Evolutionary conservation across 305 asterid species (phyloP).

Genomic region (Plantago coronopus): DNA sequence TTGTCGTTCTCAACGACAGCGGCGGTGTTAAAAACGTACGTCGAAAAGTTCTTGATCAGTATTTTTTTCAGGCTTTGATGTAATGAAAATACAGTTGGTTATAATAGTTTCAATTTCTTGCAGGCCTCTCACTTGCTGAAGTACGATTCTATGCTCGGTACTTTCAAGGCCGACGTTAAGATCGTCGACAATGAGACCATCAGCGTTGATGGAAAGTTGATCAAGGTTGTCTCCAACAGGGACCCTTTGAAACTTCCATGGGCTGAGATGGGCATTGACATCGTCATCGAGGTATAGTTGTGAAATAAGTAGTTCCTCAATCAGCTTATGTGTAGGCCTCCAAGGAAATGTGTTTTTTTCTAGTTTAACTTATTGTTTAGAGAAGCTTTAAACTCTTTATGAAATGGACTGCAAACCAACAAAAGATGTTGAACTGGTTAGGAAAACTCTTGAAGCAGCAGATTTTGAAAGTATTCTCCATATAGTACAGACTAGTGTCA

Average conservation of each 20-base stretch:
- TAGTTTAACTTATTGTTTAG: too few relatives aligned
- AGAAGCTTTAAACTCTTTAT: too few relatives aligned
- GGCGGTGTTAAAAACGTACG: constrained; percentile 92
- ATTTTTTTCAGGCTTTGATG: neutral
- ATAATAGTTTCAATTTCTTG: constrained; percentile 12
- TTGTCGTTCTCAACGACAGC: constrained; percentile 82
- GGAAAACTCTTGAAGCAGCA: too few relatives aligned
- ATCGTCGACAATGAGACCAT: constrained; percentile 78
- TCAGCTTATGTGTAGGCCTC: too few relatives aligned
- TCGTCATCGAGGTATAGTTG: constrained; percentile 74
- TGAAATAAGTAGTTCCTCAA: neutral
- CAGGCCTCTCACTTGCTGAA: constrained; percentile 94
- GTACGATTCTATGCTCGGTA: constrained; percentile 92
- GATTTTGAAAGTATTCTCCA: too few relatives aligned
- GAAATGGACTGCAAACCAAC: too few relatives aligned
- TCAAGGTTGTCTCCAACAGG: constrained; percentile 80
- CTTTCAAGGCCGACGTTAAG: constrained; percentile 87
- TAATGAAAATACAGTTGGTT: constrained; percentile 5
- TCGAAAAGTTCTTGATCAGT: neutral
- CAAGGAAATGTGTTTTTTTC: too few relatives aligned
- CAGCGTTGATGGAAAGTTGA: constrained; percentile 78
- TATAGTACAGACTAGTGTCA: too few relatives aligned
- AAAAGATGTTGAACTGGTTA: too few relatives aligned
- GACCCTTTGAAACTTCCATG: constrained; percentile 96
- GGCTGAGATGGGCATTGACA: constrained; percentile 94